These are phyloP conservation scores for Fusarium sp. DNA, from an alignment of 2,329 filamentous ascomycete genomes.

Conservation along the genomic window DNA sequence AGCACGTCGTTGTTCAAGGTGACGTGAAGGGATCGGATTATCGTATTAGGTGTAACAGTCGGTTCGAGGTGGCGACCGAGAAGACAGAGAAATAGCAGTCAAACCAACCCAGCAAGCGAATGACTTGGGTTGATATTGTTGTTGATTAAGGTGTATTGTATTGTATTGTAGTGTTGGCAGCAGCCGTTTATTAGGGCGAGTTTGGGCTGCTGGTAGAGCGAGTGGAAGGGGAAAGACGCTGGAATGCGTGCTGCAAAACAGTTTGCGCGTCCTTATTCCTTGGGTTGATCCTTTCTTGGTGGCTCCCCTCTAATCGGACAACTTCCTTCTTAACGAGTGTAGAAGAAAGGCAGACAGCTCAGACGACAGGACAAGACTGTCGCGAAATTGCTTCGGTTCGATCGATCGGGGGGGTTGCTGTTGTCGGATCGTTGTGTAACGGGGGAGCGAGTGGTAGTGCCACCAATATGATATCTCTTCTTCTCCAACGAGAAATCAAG, in stretches of 20 bases:
- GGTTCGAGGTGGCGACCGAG: constrained; percentile 17
- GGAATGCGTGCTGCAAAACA: constrained; percentile 34
- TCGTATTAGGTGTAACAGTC: constrained; percentile 19
- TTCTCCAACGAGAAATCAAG: constrained; percentile 5
- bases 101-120: constrained; percentile 32
- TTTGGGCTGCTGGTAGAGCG: constrained; percentile 17
- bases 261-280: constrained; percentile 32
- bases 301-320: not conserved
- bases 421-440: constrained; percentile 24
- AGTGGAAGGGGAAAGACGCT: constrained; percentile 13
- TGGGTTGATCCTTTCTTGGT: not conserved
- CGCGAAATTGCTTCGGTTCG: constrained; percentile 15
- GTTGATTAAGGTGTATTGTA: constrained; percentile 9
- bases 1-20: constrained; percentile 14
- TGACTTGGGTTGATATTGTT: constrained; percentile 26
- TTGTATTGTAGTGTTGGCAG: constrained; percentile 1
- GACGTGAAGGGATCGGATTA: not conserved
- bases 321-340: constrained; percentile 22
- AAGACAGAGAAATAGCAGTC: constrained; percentile 9
- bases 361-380: constrained; percentile 3
- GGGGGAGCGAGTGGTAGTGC: constrained; percentile 13
- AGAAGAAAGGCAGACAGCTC: constrained; percentile 4
- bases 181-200: constrained; percentile 18
- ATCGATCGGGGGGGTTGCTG: constrained; percentile 15
- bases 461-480: constrained; percentile 16